Base-by-base conservation (phyloP, 345 rosid genomes). In the Gossypium anomalum region DNA sequence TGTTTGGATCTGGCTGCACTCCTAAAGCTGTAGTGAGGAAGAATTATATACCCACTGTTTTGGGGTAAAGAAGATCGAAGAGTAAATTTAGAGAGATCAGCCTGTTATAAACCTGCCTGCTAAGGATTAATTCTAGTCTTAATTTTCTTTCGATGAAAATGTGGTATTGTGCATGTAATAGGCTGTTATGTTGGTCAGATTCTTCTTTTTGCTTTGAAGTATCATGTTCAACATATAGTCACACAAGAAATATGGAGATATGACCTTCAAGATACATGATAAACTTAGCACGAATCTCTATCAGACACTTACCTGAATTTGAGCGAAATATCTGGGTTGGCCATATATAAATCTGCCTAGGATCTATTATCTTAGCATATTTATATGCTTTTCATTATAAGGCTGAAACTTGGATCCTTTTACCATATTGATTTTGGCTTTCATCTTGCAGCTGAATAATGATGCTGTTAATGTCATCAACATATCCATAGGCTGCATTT, bases 401-500 rank as follows among this genome's bases (percentile, higher is more conserved):
- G 23, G 3, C 51, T 49, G 22, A 23, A 14, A 71, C 17, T 38
- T 34, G 13, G 4, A 49, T n/a, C 1, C 2, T 73, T 25, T 49
- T 7, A 7, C 57, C 53, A 12, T 60, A 57, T 3, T 68, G 72
- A 48, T 68, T 25, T 58, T 51, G 4, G 61, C 11, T 23, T 27
- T 67, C 15, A 51, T 20, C 77, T 73, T 87, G 90, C 91, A 93
- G 99, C 97, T 95, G 56, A 93, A 87, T 81, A 95, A 95, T 59
- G 99, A 95, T 85, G 93, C 79, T 15, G 97, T 91, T 45, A 93
- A 93, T 74, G 81, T 95, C 82, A 88, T 95, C 79, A 95, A 95
- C 88, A 93, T 95, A 80, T 84, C 94, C 52, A 78, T 91, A 75
- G 97, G 98, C 81, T 86, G 97, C 88, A 83, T 88, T 49, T 74